Base-by-base conservation (phyloP, 768 basidiomycete genomes). In the Suillus spraguei region DNA sequence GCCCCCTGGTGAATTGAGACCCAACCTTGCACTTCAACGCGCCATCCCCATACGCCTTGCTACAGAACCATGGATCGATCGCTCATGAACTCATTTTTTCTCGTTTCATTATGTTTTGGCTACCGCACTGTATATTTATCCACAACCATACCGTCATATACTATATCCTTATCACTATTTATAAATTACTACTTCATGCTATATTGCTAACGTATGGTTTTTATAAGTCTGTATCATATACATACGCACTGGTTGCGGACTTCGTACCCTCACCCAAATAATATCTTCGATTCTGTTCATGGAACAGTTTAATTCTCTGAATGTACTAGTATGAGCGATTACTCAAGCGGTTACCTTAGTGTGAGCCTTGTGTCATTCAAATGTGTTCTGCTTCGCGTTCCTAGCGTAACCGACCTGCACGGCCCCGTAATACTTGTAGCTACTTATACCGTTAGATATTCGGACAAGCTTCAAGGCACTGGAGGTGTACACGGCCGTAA, bases 1-100 rank as follows among this genome's bases (percentile, higher is more conserved):
- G 0, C 70, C 78, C 41, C 74, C 70, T 69, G 73, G 76, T 9
- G 72, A 66, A 72, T 74, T 61, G 39, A 66, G 68, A 62, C 70
- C 78, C 60, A 69, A 82, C 60, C 61, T 78, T 50, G 65, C 74
- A 14, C 65, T 76, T 64, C 82, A 83, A 68, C 72, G 85, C 44
- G 76, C 80, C 9, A 79, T 88, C 63, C 83, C 88, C 4, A 85
- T 90, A 38, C 80, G 82, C 60, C 70, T 90, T 44, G 88, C 88
- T 44, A 88, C 88, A 3, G 87, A 91, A 60, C 76, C 86, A 2
- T 87, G 80, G 77, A 39, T 75, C 14, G 72, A 75, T 61, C 65
- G 66, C 52, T 65, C 68, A 36, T 77, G 58, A 77, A 44, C 8
- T 17, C 39, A 22, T 49, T 35, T 8, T n/a, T 35, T 22, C 2